Conservation (phyloP, 148 eudicot species). For the Fagopyrum homotropicum region DNA sequence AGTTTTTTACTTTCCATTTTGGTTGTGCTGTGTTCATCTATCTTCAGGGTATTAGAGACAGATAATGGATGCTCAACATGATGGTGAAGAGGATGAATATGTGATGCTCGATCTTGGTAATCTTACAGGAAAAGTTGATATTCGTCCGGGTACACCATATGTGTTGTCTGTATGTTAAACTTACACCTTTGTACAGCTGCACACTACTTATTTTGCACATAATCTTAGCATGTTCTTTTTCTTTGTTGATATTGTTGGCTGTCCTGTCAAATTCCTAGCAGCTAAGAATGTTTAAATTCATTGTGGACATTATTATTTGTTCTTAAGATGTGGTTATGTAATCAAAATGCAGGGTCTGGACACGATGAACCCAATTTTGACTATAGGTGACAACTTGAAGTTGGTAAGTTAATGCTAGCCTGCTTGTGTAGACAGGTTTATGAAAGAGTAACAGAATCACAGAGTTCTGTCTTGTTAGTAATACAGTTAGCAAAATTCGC, state of each 20-base stretch:
- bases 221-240: background rate
- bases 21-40: background rate
- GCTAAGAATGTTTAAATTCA: background rate
- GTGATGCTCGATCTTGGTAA: constrained; percentile 56
- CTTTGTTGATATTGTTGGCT: background rate
- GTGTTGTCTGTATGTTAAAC: constrained; percentile 51
- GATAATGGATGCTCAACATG: constrained; percentile 10
- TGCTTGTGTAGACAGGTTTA: background rate
- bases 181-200: background rate
- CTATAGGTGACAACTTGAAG: constrained; percentile 53
- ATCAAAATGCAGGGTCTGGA: constrained; percentile 64
- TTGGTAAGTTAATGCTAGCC: constrained; percentile 33
- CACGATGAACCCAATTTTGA: constrained; percentile 62
- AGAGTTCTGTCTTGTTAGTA: background rate
- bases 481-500: background rate
- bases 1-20: background rate
- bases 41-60: constrained; percentile 22
- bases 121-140: constrained; percentile 36
- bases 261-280: background rate
- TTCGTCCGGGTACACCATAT: constrained; percentile 65
- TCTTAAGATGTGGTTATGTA: background rate
- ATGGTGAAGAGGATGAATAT: constrained; percentile 50
- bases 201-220: background rate
- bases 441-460: no score
- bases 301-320: background rate